Evolutionary conservation across 148 eudicot genomes (phyloP).

Genomic region (Vaccinium corymbosum): DNA sequence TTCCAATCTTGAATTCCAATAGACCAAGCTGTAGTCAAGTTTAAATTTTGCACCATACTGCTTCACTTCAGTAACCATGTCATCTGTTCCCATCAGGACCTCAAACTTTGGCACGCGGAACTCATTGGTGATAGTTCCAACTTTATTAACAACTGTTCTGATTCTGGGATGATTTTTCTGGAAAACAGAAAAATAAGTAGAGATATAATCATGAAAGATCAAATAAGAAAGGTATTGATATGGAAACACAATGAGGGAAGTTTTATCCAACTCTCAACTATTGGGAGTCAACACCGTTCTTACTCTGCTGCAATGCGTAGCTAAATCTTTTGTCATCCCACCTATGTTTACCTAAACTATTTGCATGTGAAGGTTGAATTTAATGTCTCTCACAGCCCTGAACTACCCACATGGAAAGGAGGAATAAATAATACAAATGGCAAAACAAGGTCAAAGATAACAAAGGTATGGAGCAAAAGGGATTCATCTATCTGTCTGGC

Average conservation of each 20-base stretch:
- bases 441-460: not conserved
- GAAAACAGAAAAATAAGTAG: conserved; percentile 9
- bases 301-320: not conserved
- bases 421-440: not conserved
- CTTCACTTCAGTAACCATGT: conserved; percentile 91
- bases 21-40: conserved; percentile 92
- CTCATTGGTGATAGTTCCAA: conserved; percentile 81
- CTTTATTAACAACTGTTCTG: conserved; percentile 84
- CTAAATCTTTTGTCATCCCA: not conserved
- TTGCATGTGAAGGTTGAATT: not conserved
- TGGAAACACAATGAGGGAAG: not conserved
- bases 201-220: conserved; percentile 17
- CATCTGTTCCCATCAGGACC: conserved; percentile 74
- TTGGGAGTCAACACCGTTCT: not conserved
- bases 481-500: not conserved
- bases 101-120: conserved; percentile 97
- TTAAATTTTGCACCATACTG: conserved; percentile 90
- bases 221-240: not conserved
- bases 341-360: not conserved
- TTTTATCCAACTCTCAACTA: not conserved
- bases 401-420: not conserved
- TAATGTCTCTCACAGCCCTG: not conserved
- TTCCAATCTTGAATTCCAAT: conserved; percentile 98
- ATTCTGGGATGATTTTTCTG: conserved; percentile 96
- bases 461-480: not conserved